Evolutionary conservation across 305 asterid genomes (phyloP), one percentile per base, ranked within the genome.

Genomic region (Ilex paraguariensis): DNA sequence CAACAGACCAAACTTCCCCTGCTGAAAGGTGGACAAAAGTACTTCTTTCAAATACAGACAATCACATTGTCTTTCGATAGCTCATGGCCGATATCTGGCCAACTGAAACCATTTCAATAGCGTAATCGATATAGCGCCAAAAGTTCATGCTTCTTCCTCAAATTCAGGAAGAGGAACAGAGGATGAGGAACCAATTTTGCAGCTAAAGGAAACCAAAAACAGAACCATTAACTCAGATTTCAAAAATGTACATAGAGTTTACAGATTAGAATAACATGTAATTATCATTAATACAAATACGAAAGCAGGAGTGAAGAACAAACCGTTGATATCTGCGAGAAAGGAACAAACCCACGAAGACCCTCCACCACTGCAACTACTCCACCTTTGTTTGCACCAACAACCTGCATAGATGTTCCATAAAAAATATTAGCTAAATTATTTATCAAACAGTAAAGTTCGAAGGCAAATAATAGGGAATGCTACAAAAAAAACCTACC

Each of bases 331-430:
- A 90, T 76, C 80, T 90, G 97, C n/a, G 97, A 90, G 74, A 90
- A 90, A 12, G 97, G 97, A 81, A 90, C 84, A 59, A 90, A 90
- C 64, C 90, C 95, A 71, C 87, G 88, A 67, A 90, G 90, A 64
- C 95, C 97, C 72, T 90, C 97, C 65, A 87, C 88, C 55, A 85
- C 40, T 17, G 97, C 95, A 75, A 87, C 91, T 61, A 79, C 81
- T 66, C 97, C 97, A 79, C 97, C 97, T 78, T 85, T 87, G 70
- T 90, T 90, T 56, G 92, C 92, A 13, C 95, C 90, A 59, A 84
- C 82, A 10, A 90, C 78, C 91, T 81, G 80, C 77, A 66, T 33
- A 70, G 8, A 2, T 5, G 56, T 52, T 52, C n/a, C 56, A 3
- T 17, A 52, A n/a, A n/a, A 52, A 52, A 52, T 14, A 14, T 10